Percentiles rank a stretch among this genome's conserved stretches.
Conservation (phyloP, 2,329 filamentous ascomycete genomes). For the Furcasterigmium furcatum region DNA sequence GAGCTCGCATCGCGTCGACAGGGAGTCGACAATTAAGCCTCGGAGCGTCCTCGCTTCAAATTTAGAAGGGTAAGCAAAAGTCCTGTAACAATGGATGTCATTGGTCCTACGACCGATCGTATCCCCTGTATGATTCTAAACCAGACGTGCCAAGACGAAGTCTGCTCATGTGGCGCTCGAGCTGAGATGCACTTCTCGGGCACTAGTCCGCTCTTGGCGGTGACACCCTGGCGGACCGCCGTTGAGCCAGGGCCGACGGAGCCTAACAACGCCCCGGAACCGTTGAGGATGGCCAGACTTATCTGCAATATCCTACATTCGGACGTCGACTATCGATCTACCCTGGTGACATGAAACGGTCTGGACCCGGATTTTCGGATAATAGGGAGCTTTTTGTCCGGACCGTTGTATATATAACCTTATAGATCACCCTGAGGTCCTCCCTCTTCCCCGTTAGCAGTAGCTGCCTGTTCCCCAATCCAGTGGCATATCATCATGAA, state of each 20-base stretch:
- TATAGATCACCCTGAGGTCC: background rate
- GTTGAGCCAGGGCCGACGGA: background rate
- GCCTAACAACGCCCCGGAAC: background rate
- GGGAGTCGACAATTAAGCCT: too few relatives aligned
- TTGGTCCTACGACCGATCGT: too few relatives aligned
- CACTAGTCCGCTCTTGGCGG: background rate
- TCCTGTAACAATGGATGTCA: too few relatives aligned
- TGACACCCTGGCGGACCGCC: background rate
- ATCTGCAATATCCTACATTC: background rate
- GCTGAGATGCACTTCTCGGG: background rate
- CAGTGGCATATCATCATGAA: background rate
- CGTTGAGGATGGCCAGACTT: background rate
- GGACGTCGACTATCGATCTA: background rate
- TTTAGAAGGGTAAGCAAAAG: too few relatives aligned
- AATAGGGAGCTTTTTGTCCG: background rate
- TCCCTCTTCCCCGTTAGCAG: background rate
- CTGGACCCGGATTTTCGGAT: too few relatives aligned
- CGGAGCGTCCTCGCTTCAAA: too few relatives aligned
- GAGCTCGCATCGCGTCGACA: too few relatives aligned
- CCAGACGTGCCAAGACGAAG: background rate
- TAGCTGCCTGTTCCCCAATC: background rate
- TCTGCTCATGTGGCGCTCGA: background rate
- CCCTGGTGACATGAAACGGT: background rate
- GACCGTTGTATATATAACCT: background rate
- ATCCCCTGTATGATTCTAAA: too few relatives aligned